A percentile compares a stretch with the other conserved stretches of the same genome.
These are phyloP conservation scores for Hyparrhenia diplandra DNA, from an alignment of 176 grass and related monocot genomes.

Conservation along the genomic window DNA sequence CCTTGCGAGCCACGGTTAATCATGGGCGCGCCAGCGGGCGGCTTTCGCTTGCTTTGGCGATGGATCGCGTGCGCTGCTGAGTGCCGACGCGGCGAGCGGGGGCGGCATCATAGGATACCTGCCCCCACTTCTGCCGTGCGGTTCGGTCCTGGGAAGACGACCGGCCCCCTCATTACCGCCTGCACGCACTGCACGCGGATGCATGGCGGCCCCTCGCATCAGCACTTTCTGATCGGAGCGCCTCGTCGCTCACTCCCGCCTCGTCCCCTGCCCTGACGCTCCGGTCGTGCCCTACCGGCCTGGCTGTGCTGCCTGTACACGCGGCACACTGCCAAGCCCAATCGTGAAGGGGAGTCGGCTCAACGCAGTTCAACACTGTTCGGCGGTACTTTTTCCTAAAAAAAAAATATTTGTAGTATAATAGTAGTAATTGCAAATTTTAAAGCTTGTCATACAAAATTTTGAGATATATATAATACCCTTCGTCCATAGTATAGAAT, in stretches of 20 bases:
- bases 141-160: neutral
- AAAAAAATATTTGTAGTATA: too few relatives aligned
- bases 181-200: neutral
- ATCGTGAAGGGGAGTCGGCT: neutral
- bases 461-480: too few relatives aligned
- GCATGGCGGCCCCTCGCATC: neutral
- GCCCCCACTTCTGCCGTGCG: neutral
- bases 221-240: neutral
- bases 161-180: slow-evolving; percentile 22
- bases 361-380: too few relatives aligned
- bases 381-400: too few relatives aligned
- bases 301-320: neutral
- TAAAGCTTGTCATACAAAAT: too few relatives aligned
- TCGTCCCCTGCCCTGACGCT: neutral
- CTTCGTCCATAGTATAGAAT: too few relatives aligned
- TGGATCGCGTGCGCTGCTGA: too few relatives aligned
- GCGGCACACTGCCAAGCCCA: neutral
- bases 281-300: neutral
- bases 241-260: neutral
- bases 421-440: too few relatives aligned
- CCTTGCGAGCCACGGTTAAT: neutral
- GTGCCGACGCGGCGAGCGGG: too few relatives aligned
- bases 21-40: too few relatives aligned
- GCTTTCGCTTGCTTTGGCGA: too few relatives aligned
- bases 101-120: too few relatives aligned